A percentile compares a stretch with the other conserved stretches of the same genome.
phyloP scores from a whole-genome alignment of 257 asterid species.

The Misopates orontium region DNA sequence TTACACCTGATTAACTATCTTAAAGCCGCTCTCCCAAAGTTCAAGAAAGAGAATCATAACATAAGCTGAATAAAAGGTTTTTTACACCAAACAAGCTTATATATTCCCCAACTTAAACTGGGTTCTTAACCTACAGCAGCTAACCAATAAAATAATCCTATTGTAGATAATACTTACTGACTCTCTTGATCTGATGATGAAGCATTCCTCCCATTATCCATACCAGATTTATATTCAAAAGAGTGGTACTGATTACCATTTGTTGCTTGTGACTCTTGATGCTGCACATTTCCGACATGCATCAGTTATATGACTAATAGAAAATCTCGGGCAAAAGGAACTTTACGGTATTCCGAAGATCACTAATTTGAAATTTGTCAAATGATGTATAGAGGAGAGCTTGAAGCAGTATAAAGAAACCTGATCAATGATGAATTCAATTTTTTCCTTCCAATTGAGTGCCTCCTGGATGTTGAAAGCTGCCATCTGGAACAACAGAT shows the following conservation, averaged over 20 bases:
- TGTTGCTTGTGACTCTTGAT: conserved; percentile 63
- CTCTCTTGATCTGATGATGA: conserved; percentile 86
- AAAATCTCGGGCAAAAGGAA: conserved; percentile 21
- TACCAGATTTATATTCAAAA: conserved; percentile 73
- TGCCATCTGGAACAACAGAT: conserved; percentile 73
- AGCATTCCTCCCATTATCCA: conserved; percentile 58
- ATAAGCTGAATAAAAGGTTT: not conserved
- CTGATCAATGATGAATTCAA: conserved; percentile 89
- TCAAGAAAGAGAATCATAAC: not conserved
- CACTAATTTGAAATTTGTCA: conserved; percentile 10
- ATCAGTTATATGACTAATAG: conserved; percentile 31
- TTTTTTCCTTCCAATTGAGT: conserved; percentile 80
- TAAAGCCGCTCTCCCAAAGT: not conserved
- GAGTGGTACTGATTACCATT: conserved; percentile 61
- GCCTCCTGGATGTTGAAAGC: conserved; percentile 96
- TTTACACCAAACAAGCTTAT: conserved; percentile 7
- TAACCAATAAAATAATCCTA: not conserved
- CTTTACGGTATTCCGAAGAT: conserved; percentile 15
- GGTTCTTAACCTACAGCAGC: not conserved
- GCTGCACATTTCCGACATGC: conserved; percentile 53
- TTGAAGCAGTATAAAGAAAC: conserved; percentile 38
- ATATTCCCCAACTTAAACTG: not conserved
- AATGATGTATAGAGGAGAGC: conserved; percentile 20
- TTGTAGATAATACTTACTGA: conserved; percentile 59
- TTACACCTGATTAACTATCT: conserved; percentile 12